phyloP scores from a whole-genome alignment of 306 rosid genomes.

The Prunus mira region DNA sequence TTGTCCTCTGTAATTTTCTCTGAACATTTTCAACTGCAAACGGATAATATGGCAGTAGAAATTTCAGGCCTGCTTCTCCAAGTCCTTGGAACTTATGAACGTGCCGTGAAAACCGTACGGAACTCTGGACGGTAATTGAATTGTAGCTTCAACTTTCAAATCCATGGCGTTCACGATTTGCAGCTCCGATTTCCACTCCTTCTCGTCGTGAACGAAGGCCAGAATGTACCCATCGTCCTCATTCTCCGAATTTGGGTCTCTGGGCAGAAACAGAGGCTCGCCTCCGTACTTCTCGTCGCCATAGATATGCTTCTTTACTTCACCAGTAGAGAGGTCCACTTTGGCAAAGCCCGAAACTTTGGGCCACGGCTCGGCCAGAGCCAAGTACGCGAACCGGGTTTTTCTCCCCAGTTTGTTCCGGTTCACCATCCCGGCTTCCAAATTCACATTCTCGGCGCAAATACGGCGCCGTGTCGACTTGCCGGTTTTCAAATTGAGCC shows the following conservation, averaged over 20 bases:
- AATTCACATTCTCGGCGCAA: conserved; percentile 50
- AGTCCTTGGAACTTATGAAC: conserved; percentile 58
- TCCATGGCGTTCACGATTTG: conserved; percentile 72
- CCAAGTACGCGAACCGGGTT: conserved; percentile 68
- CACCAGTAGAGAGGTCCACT: conserved; percentile 61
- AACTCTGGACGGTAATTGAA: conserved; percentile 82
- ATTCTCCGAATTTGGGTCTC: conserved; percentile 27
- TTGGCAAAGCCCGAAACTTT: conserved; percentile 91
- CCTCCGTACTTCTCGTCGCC: conserved; percentile 74
- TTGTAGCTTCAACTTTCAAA: conserved; percentile 65
- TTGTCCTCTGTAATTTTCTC: conserved; percentile 29
- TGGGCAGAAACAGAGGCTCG: conserved; percentile 84
- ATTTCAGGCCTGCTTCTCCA: conserved; percentile 53
- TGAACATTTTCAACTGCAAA: neutral
- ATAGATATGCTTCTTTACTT: conserved; percentile 49
- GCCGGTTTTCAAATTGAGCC: conserved; percentile 68
- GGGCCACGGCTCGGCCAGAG: conserved; percentile 96
- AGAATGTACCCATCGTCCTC: conserved; percentile 84
- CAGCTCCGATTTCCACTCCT: conserved; percentile 73
- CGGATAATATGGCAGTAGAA: neutral
- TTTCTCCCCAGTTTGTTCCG: conserved; percentile 68
- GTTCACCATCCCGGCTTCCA: conserved; percentile 98
- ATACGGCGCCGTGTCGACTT: conserved; percentile 62
- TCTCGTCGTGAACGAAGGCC: conserved; percentile 84
- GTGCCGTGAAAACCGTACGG: conserved; percentile 98